Base-by-base conservation (phyloP, 352 stramenopile genomes). In the Globisporangium orthogonon region DNA sequence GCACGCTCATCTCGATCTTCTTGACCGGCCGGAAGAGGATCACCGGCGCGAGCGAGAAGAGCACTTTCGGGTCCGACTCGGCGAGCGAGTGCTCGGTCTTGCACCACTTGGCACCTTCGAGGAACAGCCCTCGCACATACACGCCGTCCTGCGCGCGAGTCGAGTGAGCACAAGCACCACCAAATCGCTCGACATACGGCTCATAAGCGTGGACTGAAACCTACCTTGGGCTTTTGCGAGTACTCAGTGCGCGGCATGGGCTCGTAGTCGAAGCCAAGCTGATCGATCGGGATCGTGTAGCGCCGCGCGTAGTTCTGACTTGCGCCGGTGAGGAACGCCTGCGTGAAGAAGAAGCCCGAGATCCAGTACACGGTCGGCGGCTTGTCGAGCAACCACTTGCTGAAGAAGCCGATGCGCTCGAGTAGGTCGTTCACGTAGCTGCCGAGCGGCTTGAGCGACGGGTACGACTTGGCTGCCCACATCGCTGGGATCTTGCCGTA, bases 271-370 rank as follows among this genome's bases (percentile, higher is more conserved):
- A 92, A 92, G 0, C 76, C 74, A 9, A 94, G 67, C 52, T 91
- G 78, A 59, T 91, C 94, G 60, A 98, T 98, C 1, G 94, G 90
- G 43, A 97, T 71, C 59, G 83, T 91, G 64, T 97, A 94, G 60
- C 93, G 91, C 2, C 94, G 76, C 10, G 94, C 94, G 56, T 80
- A 98, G 62, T 98, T 98, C 65, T 98, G 94, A 57, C 94, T 92
- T 43, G 88, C 92, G 33, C 94, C 94, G 0, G 94, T 98, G 47
- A 98, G 70, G 68, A 98, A 98, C 14, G 94, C 92, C 71, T 98
- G 89, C 3, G 94, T 96, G 73, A 98, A 98, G 71, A 98, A 98
- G 66, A 98, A 98, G 0, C 94, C 91, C 18, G 81, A 95, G 55
- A 98, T 83, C 94, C 94, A 98, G 67, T 95, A 98, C 7, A 97